Base-by-base conservation (phyloP, 441 rosid species). In the Bruguiera hainesii region DNA sequence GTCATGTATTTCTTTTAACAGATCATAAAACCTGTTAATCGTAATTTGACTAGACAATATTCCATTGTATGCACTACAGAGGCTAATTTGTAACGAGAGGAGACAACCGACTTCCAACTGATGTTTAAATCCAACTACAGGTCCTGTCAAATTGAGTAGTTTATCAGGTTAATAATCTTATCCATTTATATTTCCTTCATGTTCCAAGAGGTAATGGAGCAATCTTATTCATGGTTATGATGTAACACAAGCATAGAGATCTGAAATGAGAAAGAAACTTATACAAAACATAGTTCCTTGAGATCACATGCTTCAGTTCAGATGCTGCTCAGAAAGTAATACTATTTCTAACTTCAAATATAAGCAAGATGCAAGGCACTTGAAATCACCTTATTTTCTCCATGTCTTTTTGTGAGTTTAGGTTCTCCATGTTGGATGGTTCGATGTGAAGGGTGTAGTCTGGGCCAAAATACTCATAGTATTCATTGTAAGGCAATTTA, bases 401-500 rank as follows among this genome's bases (percentile, higher is more conserved):
- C 85, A 92, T 83, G 75, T 89, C 90, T 73, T 78, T 83, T 8
- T 88, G 81, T 28, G 88, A 50, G 76, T 95, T 95, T 59, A 85
- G 80, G 77, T 95, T 95, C 73, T 92, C 95, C 90, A 89, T 82
- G 76, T 72, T 79, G 60, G 84, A 53, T 21, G 98, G 96, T 37
- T 83, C 96, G 42, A 90, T 84, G 67, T 90, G 99, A 78, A 95
- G 98, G 8, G 87, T 83, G 75, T 92, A 95, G 61, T 95, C 96
- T 29, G 98, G 99, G 23, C 98, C 97, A 67, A 90, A 95, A 79
- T 95, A 95, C 85, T 90, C 98, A 26, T 77, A 89, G 75, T 95
- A 95, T 71, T 95, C 98, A 76, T 89, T 92, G 82, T 82, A 87
- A 6, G 97, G 98, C 76, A 95, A 79, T 63, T 84, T 78, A 74